Evolutionary conservation across 164 flowering plant genomes (phyloP).

Genomic region (Vitis amurensis): DNA sequence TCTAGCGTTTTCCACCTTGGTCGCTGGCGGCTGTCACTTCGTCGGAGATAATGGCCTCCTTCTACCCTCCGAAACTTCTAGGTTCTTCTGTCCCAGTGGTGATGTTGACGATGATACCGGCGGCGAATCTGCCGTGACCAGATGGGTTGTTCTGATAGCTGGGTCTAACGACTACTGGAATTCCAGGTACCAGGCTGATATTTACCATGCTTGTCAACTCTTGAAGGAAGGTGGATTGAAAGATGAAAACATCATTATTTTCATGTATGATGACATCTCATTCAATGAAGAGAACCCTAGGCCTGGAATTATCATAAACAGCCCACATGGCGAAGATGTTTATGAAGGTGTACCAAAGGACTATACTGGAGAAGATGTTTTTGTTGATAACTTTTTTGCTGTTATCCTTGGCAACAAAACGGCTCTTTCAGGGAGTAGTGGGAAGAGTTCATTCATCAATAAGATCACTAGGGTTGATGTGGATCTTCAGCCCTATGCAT

Average conservation of each 20-base stretch:
- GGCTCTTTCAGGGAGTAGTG: conserved; percentile 76
- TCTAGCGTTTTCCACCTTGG: conserved; percentile 9
- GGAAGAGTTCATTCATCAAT: conserved; percentile 90
- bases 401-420: conserved; percentile 80
- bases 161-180: conserved; percentile 77
- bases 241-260: conserved; percentile 83
- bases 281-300: conserved; percentile 67
- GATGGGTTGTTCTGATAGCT: conserved; percentile 80
- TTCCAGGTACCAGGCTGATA: conserved; percentile 86
- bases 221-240: conserved; percentile 78
- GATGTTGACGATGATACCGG: conserved; percentile 11
- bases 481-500: conserved; percentile 94
- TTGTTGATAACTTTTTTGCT: conserved; percentile 66
- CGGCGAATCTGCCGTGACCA: conserved; percentile 46
- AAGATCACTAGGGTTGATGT: conserved; percentile 90
- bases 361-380: conserved; percentile 73
- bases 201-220: conserved; percentile 91
- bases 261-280: conserved; percentile 96
- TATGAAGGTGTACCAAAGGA: conserved; percentile 91
- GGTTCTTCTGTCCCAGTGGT: conserved; percentile 29
- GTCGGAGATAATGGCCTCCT: conserved; percentile 30
- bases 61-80: conserved; percentile 44
- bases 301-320: conserved; percentile 77
- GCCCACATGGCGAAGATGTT: conserved; percentile 74
- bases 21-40: conserved; percentile 21